A percentile compares a stretch with the other conserved stretches of the same genome.
phyloP scores from a whole-genome alignment of 352 stramenopile species.

The Phytophthora sansomeana region DNA sequence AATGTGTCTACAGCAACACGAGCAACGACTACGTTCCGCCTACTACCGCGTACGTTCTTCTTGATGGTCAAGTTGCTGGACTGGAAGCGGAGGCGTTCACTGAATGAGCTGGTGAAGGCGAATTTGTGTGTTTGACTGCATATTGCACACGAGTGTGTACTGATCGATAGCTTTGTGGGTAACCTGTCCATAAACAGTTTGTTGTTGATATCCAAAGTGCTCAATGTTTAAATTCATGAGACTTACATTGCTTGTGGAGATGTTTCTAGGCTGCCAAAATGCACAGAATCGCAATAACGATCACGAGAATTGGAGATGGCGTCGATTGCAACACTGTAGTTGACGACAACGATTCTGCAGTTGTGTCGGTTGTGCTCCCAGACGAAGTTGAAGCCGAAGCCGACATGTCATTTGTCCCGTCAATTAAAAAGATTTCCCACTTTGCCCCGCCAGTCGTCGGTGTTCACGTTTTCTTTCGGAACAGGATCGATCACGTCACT shows the following conservation, averaged over 20 bases:
- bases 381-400: neutral
- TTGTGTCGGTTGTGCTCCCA: neutral
- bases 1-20: conserved; percentile 53
- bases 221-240: neutral
- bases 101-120: neutral
- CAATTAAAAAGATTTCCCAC: conserved; percentile 8
- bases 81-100: conserved; percentile 30
- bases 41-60: conserved; percentile 15
- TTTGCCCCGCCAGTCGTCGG: conserved; percentile 2
- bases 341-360: neutral
- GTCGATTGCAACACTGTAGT: neutral
- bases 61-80: conserved; percentile 5
- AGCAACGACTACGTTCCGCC: conserved; percentile 33
- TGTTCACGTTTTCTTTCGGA: conserved; percentile 6
- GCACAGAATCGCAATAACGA: neutral
- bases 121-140: conserved; percentile 10
- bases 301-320: neutral
- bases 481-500: neutral
- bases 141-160: neutral
- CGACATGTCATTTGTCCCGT: conserved; percentile 1
- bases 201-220: neutral
- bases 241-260: neutral
- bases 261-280: neutral
- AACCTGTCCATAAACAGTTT: conserved; percentile 2
- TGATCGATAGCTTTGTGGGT: neutral